Evolutionary conservation across 768 basidiomycete species (phyloP).

Genomic region (Rhizopogon vulgaris): DNA sequence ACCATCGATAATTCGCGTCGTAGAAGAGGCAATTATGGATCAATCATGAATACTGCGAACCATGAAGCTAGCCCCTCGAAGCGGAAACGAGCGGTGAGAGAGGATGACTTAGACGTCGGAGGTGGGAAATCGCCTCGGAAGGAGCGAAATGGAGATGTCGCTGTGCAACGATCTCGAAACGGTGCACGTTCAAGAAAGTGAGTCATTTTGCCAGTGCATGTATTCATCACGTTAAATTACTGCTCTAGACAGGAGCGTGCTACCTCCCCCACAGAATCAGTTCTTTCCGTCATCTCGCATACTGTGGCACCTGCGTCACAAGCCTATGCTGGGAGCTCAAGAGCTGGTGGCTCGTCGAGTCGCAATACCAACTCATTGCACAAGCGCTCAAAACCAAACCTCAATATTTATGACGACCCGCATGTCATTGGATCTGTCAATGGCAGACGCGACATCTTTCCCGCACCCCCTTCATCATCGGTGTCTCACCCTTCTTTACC

Average conservation of each 20-base stretch:
- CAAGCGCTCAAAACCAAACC: conserved; percentile 39
- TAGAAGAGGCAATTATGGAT: conserved; percentile 49
- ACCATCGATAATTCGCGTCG: conserved; percentile 62
- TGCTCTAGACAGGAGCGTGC: conserved; percentile 52
- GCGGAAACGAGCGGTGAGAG: conserved; percentile 51
- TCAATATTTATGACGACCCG: conserved; percentile 36
- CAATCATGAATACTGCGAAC: conserved; percentile 41
- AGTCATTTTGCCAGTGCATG: conserved; percentile 15
- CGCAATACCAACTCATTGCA: conserved; percentile 26
- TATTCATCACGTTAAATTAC: background rate
- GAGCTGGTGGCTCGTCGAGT: conserved; percentile 23
- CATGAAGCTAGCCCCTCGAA: conserved; percentile 62
- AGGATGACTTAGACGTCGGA: conserved; percentile 58
- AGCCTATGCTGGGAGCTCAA: conserved; percentile 19
- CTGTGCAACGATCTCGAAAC: conserved; percentile 41
- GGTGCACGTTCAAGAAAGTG: conserved; percentile 58
- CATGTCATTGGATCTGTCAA: conserved; percentile 30
- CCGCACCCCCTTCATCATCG: conserved; percentile 45
- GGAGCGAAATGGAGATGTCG: conserved; percentile 42
- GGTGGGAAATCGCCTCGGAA: conserved; percentile 56
- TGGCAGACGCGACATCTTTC: conserved; percentile 37
- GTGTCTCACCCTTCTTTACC: conserved; percentile 51
- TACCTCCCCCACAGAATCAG: conserved; percentile 66
- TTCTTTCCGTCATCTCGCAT: conserved; percentile 68
- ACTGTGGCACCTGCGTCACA: conserved; percentile 34